Conservation (phyloP, 2,329 filamentous ascomycete species). For the Xylariaceae sp. region DNA sequence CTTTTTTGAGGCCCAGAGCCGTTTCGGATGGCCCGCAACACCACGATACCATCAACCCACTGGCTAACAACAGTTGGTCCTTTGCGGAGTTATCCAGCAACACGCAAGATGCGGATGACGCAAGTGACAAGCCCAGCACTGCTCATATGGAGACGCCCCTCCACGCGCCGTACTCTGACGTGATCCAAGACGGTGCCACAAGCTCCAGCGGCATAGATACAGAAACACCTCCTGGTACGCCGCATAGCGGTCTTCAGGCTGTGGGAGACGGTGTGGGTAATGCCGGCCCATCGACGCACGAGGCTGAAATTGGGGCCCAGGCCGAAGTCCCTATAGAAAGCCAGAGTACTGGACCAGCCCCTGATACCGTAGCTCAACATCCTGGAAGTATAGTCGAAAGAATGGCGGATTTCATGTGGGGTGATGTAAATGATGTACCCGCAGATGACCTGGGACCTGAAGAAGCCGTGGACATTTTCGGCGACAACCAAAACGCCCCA, state of each 20-base stretch:
- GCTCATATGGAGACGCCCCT: no score
- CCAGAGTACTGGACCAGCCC: background rate
- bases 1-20: constrained; percentile 42
- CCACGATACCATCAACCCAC: constrained; percentile 41
- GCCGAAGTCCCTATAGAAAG: background rate
- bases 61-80: constrained; percentile 59
- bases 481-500: constrained; percentile 38
- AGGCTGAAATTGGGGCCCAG: background rate
- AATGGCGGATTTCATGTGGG: constrained; percentile 60
- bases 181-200: no score
- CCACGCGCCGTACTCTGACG: no score
- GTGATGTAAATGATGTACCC: constrained; percentile 41
- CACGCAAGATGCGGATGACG: background rate
- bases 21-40: constrained; percentile 52
- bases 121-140: no score
- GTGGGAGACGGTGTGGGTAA: no score
- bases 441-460: constrained; percentile 36
- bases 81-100: constrained; percentile 34
- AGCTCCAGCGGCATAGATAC: no score
- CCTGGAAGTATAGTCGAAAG: constrained; percentile 35
- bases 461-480: constrained; percentile 57
- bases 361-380: constrained; percentile 3
- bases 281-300: no score
- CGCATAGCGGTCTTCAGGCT: no score
- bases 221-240: no score